phyloP scores from a whole-genome alignment of 306 rosid genomes.

The Prosopis cineraria region DNA sequence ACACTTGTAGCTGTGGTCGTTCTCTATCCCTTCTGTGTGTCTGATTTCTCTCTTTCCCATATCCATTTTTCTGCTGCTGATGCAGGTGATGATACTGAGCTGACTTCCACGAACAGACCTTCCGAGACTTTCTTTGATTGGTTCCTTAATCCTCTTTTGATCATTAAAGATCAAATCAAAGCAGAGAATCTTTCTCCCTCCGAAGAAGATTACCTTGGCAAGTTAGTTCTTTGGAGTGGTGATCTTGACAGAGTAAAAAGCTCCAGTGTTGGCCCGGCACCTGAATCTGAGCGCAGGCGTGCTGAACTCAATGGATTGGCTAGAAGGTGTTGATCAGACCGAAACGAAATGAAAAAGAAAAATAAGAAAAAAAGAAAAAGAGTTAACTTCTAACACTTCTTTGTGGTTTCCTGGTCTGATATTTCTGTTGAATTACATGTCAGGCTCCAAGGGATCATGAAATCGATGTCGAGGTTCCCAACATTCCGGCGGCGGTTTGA shows the following conservation, averaged over 20 bases:
- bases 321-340: conserved; percentile 60
- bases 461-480: conserved; percentile 86
- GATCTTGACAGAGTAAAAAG: conserved; percentile 67
- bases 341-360: background rate
- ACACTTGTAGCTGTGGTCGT: background rate
- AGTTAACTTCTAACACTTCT: background rate
- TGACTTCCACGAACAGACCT: conserved; percentile 79
- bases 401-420: background rate
- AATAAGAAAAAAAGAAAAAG: too few relatives aligned
- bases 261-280: conserved; percentile 51
- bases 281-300: conserved; percentile 77
- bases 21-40: background rate
- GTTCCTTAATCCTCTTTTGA: conserved; percentile 86
- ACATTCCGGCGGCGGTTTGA: conserved; percentile 82
- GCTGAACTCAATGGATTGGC: conserved; percentile 92
- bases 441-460: conserved; percentile 91
- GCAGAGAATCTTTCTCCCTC: conserved; percentile 76
- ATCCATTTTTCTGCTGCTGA: conserved; percentile 13
- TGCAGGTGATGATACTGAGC: conserved; percentile 77
- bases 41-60: background rate
- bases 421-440: conserved; percentile 15
- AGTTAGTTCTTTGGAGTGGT: conserved; percentile 71
- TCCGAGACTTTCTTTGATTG: conserved; percentile 77
- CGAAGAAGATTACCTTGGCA: conserved; percentile 81
- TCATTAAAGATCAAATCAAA: conserved; percentile 86